Evolutionary conservation across 2,329 filamentous ascomycete genomes (phyloP), one percentile per base, ranked within the genome.

Genomic region (Tolypocladium album): DNA sequence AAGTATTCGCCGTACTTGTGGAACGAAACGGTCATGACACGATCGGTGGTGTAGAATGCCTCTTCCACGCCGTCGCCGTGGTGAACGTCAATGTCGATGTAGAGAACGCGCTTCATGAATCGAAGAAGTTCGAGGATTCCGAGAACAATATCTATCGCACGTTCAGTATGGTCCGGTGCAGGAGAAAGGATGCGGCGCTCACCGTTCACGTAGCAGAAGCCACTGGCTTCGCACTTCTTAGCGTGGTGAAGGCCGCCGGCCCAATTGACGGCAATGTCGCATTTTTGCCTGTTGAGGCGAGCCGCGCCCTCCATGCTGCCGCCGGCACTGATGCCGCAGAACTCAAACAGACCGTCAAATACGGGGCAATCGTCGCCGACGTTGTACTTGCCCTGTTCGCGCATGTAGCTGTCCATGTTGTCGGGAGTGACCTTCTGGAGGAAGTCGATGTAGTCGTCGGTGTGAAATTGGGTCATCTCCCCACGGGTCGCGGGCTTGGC

Each of bases 1-100:
- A 96, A 97, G 76, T 96, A 97, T 76, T 90, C 91, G 71, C 94
- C 93, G 73, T 96, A 97, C 72, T 97, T 97, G 79, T 99, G 92
- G 74, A 94, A 96, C 0, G 90, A 95, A 22, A 94, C 86, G 0
- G 92, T 96, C 82, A 96, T 92, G 65, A 96, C 92, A 64, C 92
- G 88, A 67, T 96, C 91, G 53, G 91, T 94, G 15, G 90, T 93
- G 74, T 93, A 94, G 71, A 96, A 96, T 3, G 92, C 92, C 72
- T 96, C 90, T 70, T 96, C 92, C 22, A 96, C 92, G 64, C 92
- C 92, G 69, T 96, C 92, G 59, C 92, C 92, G 67, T 96, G 92
- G 73, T 96, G 92, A 20, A 96, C 92, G 70, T 96, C 92, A 63
- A 96, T 96, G 69, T 96, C 92, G 73, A 99, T 91, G 77, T 99